These are phyloP conservation scores for Kodamaea derodonti DNA, from an alignment of 1,139 yeast genomes.

Conservation along the genomic window DNA sequence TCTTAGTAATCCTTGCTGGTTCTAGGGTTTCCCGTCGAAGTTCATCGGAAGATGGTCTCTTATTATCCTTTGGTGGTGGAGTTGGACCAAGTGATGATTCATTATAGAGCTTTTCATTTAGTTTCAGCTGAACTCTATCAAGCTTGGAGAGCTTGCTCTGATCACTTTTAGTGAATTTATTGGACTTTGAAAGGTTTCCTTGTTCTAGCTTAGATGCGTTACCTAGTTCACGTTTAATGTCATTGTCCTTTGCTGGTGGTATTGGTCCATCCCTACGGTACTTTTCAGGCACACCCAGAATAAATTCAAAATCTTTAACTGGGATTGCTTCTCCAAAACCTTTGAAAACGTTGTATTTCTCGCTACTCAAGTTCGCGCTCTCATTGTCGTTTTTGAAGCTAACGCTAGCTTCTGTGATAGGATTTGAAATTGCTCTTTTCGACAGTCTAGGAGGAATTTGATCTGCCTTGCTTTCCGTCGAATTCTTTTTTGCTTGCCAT, in stretches of 20 bases:
- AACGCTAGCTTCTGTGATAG: too few relatives aligned
- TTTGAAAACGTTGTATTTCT: neutral
- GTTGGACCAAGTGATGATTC: too few relatives aligned
- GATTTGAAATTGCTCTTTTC: neutral
- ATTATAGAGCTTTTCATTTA: neutral
- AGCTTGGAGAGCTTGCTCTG: neutral
- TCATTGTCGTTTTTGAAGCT: neutral
- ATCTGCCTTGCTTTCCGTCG: too few relatives aligned
- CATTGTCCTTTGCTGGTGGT: neutral
- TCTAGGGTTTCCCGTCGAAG: too few relatives aligned
- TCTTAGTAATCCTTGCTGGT: too few relatives aligned
- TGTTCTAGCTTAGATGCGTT: too few relatives aligned
- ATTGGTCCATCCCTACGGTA: neutral
- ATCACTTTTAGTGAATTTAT: neutral
- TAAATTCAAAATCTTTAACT: neutral
- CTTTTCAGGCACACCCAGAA: neutral
- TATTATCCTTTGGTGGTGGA: neutral
- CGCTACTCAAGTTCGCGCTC: neutral
- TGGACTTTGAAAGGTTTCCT: too few relatives aligned
- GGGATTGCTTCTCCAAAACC: neutral
- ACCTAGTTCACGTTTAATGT: too few relatives aligned
- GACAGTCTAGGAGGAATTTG: slow-evolving; percentile 1
- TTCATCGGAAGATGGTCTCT: too few relatives aligned
- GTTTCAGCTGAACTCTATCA: neutral
- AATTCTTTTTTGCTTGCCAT: neutral